Conservation (phyloP, 2,329 filamentous ascomycete species). For the Aspergillus sp. region DNA sequence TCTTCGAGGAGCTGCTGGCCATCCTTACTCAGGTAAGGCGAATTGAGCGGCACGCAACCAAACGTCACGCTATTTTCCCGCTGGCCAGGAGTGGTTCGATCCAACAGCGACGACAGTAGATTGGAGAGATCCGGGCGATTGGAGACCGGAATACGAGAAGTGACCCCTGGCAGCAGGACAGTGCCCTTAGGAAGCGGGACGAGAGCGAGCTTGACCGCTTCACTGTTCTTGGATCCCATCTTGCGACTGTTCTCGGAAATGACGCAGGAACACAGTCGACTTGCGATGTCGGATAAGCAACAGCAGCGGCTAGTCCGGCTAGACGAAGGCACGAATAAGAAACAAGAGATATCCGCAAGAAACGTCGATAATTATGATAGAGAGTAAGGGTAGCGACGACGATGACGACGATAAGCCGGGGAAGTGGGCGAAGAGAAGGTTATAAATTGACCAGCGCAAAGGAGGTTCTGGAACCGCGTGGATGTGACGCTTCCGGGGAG, state of each 20-base stretch:
- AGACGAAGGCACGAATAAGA: too few species aligned
- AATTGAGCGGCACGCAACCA: slow-evolving; percentile 78
- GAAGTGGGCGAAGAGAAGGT: neutral
- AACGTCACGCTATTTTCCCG: slow-evolving; percentile 63
- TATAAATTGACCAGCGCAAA: slow-evolving; percentile 4
- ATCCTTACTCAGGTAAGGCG: slow-evolving; percentile 62
- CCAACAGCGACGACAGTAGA: slow-evolving; percentile 76
- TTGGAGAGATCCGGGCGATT: slow-evolving; percentile 82
- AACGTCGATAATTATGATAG: too few species aligned
- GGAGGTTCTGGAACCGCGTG: slow-evolving; percentile 25
- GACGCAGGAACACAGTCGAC: neutral
- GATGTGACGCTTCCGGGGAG: slow-evolving; percentile 23
- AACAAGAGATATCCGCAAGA: too few species aligned
- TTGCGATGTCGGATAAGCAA: neutral
- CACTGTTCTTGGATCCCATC: slow-evolving; percentile 30
- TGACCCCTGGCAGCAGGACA: slow-evolving; percentile 77
- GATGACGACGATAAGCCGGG: neutral
- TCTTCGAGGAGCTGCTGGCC: slow-evolving; percentile 68
- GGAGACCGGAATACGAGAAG: slow-evolving; percentile 74
- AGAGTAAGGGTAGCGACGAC: neutral
- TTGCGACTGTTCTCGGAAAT: slow-evolving; percentile 5
- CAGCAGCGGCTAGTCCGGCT: neutral
- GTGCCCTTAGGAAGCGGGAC: slow-evolving; percentile 73
- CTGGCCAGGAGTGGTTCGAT: slow-evolving; percentile 58
- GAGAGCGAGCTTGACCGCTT: slow-evolving; percentile 54